Conservation (phyloP, 257 asterid genomes). For the Orobanche coerulescens region DNA sequence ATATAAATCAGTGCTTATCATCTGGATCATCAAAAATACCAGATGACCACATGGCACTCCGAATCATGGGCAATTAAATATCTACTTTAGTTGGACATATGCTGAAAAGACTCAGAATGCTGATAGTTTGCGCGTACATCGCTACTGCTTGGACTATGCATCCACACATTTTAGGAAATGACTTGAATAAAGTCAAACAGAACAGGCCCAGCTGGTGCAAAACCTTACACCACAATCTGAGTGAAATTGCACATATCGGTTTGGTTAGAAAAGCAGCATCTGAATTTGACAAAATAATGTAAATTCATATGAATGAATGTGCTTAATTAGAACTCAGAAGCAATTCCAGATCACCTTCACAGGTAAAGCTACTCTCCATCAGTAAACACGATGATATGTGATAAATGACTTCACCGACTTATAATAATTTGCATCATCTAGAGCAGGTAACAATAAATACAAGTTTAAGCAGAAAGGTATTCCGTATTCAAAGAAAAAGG, state of each 20-base stretch:
- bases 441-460: not conserved
- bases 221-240: too few relatives aligned
- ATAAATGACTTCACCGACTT: not conserved
- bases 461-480: not conserved
- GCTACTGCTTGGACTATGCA: not conserved
- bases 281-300: not conserved
- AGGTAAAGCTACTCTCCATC: constrained; percentile 5
- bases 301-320: not conserved
- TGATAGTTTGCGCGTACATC: constrained; percentile 1
- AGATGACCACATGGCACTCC: not conserved
- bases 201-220: too few relatives aligned
- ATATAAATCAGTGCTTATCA: not conserved
- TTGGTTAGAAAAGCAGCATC: not conserved
- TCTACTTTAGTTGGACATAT: not conserved
- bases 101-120: not conserved
- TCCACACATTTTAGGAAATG: not conserved
- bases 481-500: not conserved
- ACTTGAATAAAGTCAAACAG: too few relatives aligned
- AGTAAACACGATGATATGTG: constrained; percentile 1
- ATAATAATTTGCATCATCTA: not conserved
- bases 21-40: not conserved
- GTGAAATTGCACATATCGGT: not conserved
- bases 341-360: constrained; percentile 3
- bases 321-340: not conserved
- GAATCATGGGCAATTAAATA: not conserved